phyloP scores from a whole-genome alignment of 495 filamentous ascomycete genomes.

The Astrocystis sublimbata region DNA sequence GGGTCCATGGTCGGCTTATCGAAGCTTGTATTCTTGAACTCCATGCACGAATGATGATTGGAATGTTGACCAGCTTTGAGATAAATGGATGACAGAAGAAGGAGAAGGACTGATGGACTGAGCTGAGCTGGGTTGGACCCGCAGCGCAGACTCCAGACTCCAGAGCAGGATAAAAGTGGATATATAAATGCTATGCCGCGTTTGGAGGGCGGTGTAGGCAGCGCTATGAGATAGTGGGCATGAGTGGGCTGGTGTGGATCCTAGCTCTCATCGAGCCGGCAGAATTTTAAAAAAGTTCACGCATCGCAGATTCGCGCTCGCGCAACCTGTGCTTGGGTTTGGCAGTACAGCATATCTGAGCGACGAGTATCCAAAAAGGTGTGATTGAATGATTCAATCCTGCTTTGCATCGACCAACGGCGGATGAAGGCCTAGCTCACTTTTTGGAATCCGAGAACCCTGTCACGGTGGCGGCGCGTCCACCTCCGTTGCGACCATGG shows the following conservation, averaged over 20 bases:
- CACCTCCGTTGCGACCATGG: constrained; percentile 59
- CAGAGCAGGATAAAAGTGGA: too few species aligned
- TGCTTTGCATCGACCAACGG: too few species aligned
- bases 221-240: background rate
- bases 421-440: background rate
- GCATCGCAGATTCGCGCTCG: background rate
- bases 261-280: constrained; percentile 11
- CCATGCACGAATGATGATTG: too few species aligned
- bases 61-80: too few species aligned
- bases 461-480: constrained; percentile 4
- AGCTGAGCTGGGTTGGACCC: too few species aligned
- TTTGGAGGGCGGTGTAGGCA: constrained; percentile 14
- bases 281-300: constrained; percentile 22
- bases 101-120: too few species aligned
- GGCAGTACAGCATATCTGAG: background rate
- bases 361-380: background rate
- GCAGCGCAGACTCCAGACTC: too few species aligned
- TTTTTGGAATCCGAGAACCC: constrained; percentile 1
- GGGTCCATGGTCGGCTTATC: too few species aligned
- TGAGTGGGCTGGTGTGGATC: background rate
- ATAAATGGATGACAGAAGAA: too few species aligned
- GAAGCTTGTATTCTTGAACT: too few species aligned
- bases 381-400: too few species aligned
- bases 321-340: background rate
- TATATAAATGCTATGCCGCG: background rate